Evolutionary conservation across 768 basidiomycete species (phyloP).

Genomic region (Amanita molliuscula): DNA sequence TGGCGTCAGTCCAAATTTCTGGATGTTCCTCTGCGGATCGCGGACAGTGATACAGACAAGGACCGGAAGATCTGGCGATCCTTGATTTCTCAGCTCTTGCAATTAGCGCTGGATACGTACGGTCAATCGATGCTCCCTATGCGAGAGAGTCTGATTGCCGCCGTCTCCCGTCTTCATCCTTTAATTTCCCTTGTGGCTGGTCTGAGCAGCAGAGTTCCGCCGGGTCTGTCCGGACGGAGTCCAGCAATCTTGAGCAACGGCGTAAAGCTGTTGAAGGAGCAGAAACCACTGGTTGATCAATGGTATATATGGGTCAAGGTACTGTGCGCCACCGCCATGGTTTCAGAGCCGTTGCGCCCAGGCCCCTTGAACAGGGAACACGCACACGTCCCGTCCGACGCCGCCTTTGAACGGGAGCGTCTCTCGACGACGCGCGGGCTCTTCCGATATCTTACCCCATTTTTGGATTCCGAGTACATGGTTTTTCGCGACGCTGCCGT

Average conservation of each 20-base stretch:
- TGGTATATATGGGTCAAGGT: conserved; percentile 82
- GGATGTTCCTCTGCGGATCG: conserved; percentile 57
- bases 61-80: conserved; percentile 71
- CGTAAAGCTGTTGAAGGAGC: conserved; percentile 41
- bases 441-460: conserved; percentile 79
- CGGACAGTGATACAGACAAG: conserved; percentile 55
- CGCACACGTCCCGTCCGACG: conserved; percentile 57
- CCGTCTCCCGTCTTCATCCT: conserved; percentile 61
- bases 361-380: conserved; percentile 54
- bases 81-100: conserved; percentile 57
- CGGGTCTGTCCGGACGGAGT: conserved; percentile 30
- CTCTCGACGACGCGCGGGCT: conserved; percentile 74
- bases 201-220: conserved; percentile 46
- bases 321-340: conserved; percentile 71
- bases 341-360: conserved; percentile 49
- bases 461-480: conserved; percentile 78
- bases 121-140: conserved; percentile 36
- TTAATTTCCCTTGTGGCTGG: conserved; percentile 67
- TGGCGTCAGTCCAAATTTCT: conserved; percentile 50
- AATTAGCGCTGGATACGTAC: conserved; percentile 39
- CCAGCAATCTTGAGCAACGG: conserved; percentile 36
- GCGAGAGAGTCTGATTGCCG: conserved; percentile 58
- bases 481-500: conserved; percentile 82
- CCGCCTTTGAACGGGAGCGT: conserved; percentile 72
- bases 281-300: conserved; percentile 53